phyloP scores from a whole-genome alignment of 2,329 filamentous ascomycete species.

The Alternaria incomplexa region DNA sequence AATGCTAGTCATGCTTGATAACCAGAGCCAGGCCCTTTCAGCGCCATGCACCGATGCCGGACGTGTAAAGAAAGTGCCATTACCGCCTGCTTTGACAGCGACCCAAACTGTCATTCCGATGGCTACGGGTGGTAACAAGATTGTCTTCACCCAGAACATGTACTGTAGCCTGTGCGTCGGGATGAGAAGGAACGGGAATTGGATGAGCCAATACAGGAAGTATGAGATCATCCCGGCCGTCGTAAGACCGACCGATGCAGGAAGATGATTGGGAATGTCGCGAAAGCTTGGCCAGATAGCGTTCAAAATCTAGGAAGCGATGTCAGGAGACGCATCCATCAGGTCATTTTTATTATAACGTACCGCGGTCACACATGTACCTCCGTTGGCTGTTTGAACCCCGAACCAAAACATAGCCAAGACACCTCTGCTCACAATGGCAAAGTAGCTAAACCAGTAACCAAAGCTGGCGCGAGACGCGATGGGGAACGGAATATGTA shows the following conservation, averaged over 20 bases:
- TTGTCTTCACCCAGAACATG: constrained; percentile 16
- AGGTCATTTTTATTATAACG: background rate
- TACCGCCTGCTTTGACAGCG: constrained; percentile 20
- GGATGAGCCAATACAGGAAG: constrained; percentile 25
- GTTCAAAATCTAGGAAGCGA: constrained; percentile 3
- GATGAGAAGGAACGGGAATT: constrained; percentile 27
- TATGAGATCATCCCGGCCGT: constrained; percentile 37
- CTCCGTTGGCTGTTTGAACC: constrained; percentile 15
- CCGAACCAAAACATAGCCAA: constrained; percentile 23
- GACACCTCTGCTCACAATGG: constrained; percentile 15
- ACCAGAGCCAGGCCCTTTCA: constrained; percentile 1
- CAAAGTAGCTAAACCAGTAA: constrained; percentile 18
- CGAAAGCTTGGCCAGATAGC: constrained; percentile 22
- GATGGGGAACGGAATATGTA: constrained; percentile 20
- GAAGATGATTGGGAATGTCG: constrained; percentile 53
- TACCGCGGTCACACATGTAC: constrained; percentile 15
- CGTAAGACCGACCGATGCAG: constrained; percentile 46
- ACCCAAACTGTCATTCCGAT: constrained; percentile 18
- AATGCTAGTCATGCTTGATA: constrained; percentile 19
- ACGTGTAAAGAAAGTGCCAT: constrained; percentile 17
- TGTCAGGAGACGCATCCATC: background rate
- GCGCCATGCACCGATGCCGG: background rate
- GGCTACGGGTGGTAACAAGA: constrained; percentile 6
- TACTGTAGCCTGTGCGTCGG: constrained; percentile 24
- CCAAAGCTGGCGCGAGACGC: constrained; percentile 14